These are phyloP conservation scores for Phaeosphaeria sp. DNA, from an alignment of 2,329 filamentous ascomycete species.

Conservation along the genomic window DNA sequence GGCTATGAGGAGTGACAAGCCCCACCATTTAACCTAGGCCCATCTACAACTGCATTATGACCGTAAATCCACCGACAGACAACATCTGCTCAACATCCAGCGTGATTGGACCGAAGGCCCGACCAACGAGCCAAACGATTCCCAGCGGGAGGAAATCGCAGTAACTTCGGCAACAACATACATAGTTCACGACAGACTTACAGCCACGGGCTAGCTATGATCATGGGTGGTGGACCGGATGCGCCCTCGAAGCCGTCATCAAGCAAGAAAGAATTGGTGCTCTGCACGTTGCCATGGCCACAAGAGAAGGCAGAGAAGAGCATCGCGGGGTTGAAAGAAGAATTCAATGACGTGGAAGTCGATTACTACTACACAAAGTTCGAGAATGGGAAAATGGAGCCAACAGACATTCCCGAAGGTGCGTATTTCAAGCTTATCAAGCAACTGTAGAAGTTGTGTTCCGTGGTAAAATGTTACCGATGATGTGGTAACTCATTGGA, in stretches of 20 bases:
- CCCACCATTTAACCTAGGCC: constrained; percentile 4
- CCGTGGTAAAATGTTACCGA: background rate
- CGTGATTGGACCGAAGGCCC: background rate
- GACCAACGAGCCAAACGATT: background rate
- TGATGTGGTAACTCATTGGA: background rate
- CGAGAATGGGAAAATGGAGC: constrained; percentile 47
- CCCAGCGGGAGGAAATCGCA: background rate
- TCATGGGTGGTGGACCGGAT: constrained; percentile 55
- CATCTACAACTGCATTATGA: background rate
- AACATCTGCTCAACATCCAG: background rate
- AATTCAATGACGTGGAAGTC: constrained; percentile 41
- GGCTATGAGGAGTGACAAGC: background rate
- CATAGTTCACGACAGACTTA: constrained; percentile 12
- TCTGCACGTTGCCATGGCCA: constrained; percentile 53
- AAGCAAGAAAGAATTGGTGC: constrained; percentile 41
- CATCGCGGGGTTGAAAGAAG: constrained; percentile 33
- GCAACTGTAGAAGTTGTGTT: background rate
- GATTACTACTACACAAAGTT: constrained; percentile 33
- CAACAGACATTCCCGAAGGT: constrained; percentile 50
- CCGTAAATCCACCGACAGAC: background rate
- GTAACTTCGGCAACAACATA: background rate
- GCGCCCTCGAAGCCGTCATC: constrained; percentile 33
- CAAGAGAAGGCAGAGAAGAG: constrained; percentile 26
- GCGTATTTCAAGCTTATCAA: constrained; percentile 2
- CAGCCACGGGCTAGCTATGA: background rate